Evolutionary conservation across 164 flowering plant species (phyloP).

Genomic region (Macadamia integrifolia): DNA sequence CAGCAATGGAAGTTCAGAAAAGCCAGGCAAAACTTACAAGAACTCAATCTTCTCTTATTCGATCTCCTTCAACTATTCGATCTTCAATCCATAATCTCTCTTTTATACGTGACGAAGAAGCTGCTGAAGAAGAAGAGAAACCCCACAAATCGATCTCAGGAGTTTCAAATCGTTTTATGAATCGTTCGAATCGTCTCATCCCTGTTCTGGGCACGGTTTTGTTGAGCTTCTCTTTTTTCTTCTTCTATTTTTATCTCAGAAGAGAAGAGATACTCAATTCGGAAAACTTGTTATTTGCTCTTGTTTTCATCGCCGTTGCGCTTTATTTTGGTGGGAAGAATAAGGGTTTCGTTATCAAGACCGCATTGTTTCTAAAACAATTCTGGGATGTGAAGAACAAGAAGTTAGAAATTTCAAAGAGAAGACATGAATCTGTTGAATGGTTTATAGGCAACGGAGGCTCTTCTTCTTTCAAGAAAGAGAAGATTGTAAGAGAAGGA

Average conservation of each 20-base stretch:
- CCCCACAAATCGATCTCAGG: slow-evolving; percentile 25
- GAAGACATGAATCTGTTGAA: slow-evolving; percentile 41
- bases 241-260: slow-evolving; percentile 31
- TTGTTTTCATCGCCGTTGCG: slow-evolving; percentile 51
- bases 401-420: slow-evolving; percentile 19
- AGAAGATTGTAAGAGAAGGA: slow-evolving; percentile 42
- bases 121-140: slow-evolving; percentile 28
- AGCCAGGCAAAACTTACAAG: slow-evolving; percentile 62
- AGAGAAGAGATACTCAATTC: slow-evolving; percentile 52
- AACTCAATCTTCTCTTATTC: slow-evolving; percentile 74
- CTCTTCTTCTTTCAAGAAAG: slow-evolving; percentile 1
- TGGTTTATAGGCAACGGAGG: slow-evolving; percentile 64
- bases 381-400: slow-evolving; percentile 25
- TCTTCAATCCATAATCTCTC: slow-evolving; percentile 70
- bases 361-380: slow-evolving; percentile 17
- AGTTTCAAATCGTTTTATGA: background rate
- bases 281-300: slow-evolving; percentile 53
- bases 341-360: slow-evolving; percentile 33
- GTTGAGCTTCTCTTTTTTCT: slow-evolving; percentile 23
- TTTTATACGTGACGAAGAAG: slow-evolving; percentile 38
- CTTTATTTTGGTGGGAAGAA: slow-evolving; percentile 38
- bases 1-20: slow-evolving; percentile 54
- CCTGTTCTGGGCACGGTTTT: slow-evolving; percentile 27
- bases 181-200: slow-evolving; percentile 21
- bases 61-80: slow-evolving; percentile 72